Base-by-base conservation (phyloP, 352 stramenopile genomes). In the Pythium graminicola region DNA sequence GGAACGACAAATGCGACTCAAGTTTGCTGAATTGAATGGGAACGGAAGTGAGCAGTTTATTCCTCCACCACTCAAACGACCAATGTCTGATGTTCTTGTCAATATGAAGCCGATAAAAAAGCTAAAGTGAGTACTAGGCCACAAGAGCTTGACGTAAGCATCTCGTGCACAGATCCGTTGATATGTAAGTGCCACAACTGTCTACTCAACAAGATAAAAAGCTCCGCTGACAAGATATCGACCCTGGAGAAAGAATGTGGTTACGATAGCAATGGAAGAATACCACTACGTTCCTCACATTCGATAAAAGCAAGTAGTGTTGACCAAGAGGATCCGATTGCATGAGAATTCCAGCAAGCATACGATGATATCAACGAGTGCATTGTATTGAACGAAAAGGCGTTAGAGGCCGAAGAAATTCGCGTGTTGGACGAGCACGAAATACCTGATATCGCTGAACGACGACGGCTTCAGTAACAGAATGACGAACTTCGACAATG, bases 401-500 rank as follows among this genome's bases (percentile, higher is more conserved):
- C 60, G 0, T 50, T 80, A 35, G 55, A 66, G 14, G 36, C n/a
- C 29, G 45, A 52, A 38, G 45, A 39, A 31, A 13, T 13, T 20
- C 67, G 19, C 22, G 27, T 62, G 50, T 50, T 23, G 33, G 68
- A 20, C 46, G 51, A 28, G 53, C 38, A 13, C 48, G 59, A 31
- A 28, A 32, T 62, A 0, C 49, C 50, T 6, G 60, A 80, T 39
- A 47, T 64, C 23, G 4, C 29, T 2, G 50, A 53, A 8, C 58
- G 36, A 3, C 44, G 45, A 3, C 50, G 68, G 20, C 65, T 76
- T 26, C 72, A 68, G 24, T 65, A 45, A 2, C 69, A 81, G 59
- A 64, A 81, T 32, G 52, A 72, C 26, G 70, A 79, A 40, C 33
- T 84, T 6, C 57, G 71, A 6, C 42, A 20, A 24, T 62, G 62